Base-by-base conservation (phyloP, 2,329 filamentous ascomycete genomes). In the Penicillium sp. region DNA sequence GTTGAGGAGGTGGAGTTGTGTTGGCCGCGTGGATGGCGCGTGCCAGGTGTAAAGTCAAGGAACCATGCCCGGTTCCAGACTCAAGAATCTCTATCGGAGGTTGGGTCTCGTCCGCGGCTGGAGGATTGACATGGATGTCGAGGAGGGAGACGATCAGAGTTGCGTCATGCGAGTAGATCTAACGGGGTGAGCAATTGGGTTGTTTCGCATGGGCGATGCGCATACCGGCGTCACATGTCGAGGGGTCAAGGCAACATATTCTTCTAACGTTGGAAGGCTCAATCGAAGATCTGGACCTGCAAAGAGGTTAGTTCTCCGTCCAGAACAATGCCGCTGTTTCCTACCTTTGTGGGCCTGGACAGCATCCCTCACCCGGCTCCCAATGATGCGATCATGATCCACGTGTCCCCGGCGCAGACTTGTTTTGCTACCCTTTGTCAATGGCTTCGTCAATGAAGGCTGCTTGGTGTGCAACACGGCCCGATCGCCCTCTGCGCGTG, bases 61-160 rank as follows among this genome's bases (percentile, higher is more conserved):
- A 85, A 51, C 89, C 90, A 76, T 92, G 88, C n/a, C 89, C 90
- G 3, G 89, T 94, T 14, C 90, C 89, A 42, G 89, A 89, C 71
- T 94, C 90, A 46, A 94, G 84, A 40, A 94, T 88, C 65, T 92
- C 87, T 11, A 92, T 69, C 0, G 79, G 81, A 8, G 75, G 69
- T 33, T 61, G 56, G 14, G 60, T 56, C 6, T 66, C 63, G 5
- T 65, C 63, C 4, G 62, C 58, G 13, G 70, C 61, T 11, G 72
- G 68, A 5, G 71, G 67, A 2, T 75, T 66, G 27, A 84, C 81
- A 66, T 92, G 85, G 40, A 94, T 77, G 67, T 94, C 89, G 20
- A 95, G 79, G 22, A 92, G 76, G 1, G 84, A 87, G 33, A 90
- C 85, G 46, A 94, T 92, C 28, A 88, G 74, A 58, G 81, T 86